Evolutionary conservation across 768 basidiomycete genomes (phyloP).

Genomic region (Gloeopeniophorella convolvens): DNA sequence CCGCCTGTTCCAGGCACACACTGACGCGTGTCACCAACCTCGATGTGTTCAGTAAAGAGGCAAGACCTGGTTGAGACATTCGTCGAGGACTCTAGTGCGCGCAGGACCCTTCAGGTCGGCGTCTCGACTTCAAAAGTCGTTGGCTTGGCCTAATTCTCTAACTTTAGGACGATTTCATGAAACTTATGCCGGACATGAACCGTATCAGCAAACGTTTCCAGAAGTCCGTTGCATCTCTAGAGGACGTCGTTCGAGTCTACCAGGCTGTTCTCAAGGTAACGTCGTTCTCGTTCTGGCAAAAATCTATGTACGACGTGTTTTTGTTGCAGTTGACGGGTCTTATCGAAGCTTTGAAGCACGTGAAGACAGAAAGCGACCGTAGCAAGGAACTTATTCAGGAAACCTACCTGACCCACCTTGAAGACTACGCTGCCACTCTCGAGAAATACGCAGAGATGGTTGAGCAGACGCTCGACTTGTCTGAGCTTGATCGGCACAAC

Average conservation of each 20-base stretch:
- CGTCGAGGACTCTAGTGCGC: constrained; percentile 66
- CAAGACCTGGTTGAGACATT: constrained; percentile 87
- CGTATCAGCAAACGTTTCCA: constrained; percentile 90
- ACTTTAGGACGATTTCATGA: constrained; percentile 76
- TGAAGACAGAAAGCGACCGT: constrained; percentile 40
- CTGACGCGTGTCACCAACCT: neutral
- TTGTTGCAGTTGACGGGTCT: constrained; percentile 62
- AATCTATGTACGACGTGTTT: neutral
- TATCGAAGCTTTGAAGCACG: constrained; percentile 52
- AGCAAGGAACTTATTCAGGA: constrained; percentile 56
- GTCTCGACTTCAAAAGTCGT: neutral
- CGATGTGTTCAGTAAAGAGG: constrained; percentile 52
- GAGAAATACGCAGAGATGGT: constrained; percentile 89
- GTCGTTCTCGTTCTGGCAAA: neutral
- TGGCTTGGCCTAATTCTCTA: neutral
- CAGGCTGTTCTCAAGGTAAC: constrained; percentile 82
- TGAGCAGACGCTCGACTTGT: constrained; percentile 89
- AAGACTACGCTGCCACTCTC: constrained; percentile 51
- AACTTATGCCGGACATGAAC: constrained; percentile 89
- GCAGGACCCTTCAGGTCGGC: constrained; percentile 66
- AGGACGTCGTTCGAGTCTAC: constrained; percentile 94
- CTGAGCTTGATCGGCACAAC: constrained; percentile 77
- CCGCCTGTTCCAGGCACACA: too few relatives aligned
- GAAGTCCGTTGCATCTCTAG: constrained; percentile 73
- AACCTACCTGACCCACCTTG: constrained; percentile 54